Evolutionary conservation across 164 flowering plant species (phyloP).

Genomic region (Liriodendron chinense): DNA sequence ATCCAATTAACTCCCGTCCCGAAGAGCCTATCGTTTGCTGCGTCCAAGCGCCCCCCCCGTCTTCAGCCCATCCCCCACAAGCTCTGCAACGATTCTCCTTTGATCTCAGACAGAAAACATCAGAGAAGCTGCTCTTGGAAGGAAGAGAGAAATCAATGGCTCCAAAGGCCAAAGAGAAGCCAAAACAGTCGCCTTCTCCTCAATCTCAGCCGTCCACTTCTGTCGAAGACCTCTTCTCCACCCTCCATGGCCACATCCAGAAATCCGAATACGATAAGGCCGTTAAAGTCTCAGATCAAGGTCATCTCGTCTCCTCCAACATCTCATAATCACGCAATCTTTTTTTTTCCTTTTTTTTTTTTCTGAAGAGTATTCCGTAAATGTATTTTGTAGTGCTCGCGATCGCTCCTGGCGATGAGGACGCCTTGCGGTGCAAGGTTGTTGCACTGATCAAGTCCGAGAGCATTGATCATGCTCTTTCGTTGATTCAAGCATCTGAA

Average conservation of each 20-base stretch:
- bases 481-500: conserved; percentile 40
- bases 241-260: conserved; percentile 67
- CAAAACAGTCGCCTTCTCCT: conserved; percentile 35
- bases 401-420: conserved; percentile 72
- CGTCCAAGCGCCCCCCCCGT: too few relatives aligned
- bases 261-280: conserved; percentile 61
- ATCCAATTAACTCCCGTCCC: too few relatives aligned
- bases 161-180: conserved; percentile 70
- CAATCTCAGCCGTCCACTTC: conserved; percentile 44
- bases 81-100: too few relatives aligned
- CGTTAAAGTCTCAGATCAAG: conserved; percentile 82
- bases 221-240: conserved; percentile 82
- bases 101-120: too few relatives aligned
- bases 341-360: not conserved
- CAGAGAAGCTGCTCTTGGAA: too few relatives aligned
- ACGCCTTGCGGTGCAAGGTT: conserved; percentile 80
- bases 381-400: conserved; percentile 49
- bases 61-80: too few relatives aligned
- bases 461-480: conserved; percentile 57
- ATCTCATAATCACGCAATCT: not conserved
- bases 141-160: conserved; percentile 45
- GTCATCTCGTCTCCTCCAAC: conserved; percentile 25
- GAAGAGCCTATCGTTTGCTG: too few relatives aligned
- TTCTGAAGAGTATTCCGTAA: not conserved
- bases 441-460: conserved; percentile 74